Evolutionary conservation across 2,329 filamentous ascomycete genomes (phyloP).

Genomic region (Penicillium carneum): DNA sequence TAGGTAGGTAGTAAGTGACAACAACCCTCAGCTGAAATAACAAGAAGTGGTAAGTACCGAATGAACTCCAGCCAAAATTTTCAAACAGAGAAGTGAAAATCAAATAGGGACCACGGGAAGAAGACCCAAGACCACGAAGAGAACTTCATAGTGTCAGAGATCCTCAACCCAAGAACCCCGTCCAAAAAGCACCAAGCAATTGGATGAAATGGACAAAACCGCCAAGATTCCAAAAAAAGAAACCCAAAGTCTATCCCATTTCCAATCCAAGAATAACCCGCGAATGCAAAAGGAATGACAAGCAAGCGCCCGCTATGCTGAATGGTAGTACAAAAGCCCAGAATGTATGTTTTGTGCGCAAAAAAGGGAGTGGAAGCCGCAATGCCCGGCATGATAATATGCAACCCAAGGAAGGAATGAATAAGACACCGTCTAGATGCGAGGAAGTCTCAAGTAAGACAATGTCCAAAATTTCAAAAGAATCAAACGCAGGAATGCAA

Average conservation of each 20-base stretch:
- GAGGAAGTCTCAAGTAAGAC: conserved; percentile 30
- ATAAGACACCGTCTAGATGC: conserved; percentile 47
- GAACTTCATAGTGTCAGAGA: not conserved
- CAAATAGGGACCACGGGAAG: not conserved
- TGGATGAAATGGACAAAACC: conserved; percentile 13
- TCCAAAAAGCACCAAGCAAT: conserved; percentile 16
- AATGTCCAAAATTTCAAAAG: not conserved
- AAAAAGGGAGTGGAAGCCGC: conserved; percentile 43
- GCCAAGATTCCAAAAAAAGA: conserved; percentile 25
- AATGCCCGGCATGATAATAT: conserved; percentile 40
- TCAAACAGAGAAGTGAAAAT: conserved; percentile 14
- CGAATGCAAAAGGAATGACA: conserved; percentile 49
- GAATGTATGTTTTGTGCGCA: conserved; percentile 20
- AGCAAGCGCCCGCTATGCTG: conserved; percentile 48
- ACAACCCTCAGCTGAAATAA: conserved; percentile 33
- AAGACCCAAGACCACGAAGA: not conserved
- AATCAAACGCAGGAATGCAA: conserved; percentile 26
- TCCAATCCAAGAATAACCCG: conserved; percentile 37
- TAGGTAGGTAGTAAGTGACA: conserved; percentile 23
- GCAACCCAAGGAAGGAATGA: conserved; percentile 44
- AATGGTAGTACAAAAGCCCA: conserved; percentile 47
- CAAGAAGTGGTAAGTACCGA: conserved; percentile 20
- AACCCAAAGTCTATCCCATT: conserved; percentile 36
- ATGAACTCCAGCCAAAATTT: conserved; percentile 19
- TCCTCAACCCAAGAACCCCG: not conserved